phyloP scores from a whole-genome alignment of 1,284 basidiomycete genomes.

The Marasmius oreades region DNA sequence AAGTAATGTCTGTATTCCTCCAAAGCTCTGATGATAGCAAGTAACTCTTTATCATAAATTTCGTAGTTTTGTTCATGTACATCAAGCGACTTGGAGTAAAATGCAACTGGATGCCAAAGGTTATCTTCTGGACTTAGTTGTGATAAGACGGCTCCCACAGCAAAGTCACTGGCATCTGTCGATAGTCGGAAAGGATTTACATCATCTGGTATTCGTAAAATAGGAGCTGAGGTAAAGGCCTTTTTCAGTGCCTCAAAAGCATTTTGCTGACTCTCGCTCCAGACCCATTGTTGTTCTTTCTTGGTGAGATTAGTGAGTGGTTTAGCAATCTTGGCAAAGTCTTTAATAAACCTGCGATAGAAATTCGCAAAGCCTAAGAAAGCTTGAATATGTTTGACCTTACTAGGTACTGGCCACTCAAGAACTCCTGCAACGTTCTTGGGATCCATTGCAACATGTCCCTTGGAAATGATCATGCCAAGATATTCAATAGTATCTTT shows the following conservation, averaged over 20 bases:
- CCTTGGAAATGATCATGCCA: constrained; percentile 26
- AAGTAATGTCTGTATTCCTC: constrained; percentile 29
- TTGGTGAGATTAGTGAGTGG: constrained; percentile 20
- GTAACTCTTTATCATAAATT: constrained; percentile 9
- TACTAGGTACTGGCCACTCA: constrained; percentile 27
- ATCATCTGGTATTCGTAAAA: no score
- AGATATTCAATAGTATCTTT: constrained; percentile 26
- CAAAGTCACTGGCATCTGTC: no score
- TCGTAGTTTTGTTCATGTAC: constrained; percentile 4
- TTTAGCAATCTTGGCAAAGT: constrained; percentile 24
- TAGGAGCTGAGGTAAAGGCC: no score
- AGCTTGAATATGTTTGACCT: constrained; percentile 22
- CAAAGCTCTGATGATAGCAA: constrained; percentile 5
- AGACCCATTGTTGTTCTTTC: constrained; percentile 16
- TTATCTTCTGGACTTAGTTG: neutral
- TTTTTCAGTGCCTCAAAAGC: no score
- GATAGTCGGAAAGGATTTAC: no score
- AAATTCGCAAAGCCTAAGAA: constrained; percentile 36
- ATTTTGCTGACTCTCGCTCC: neutral
- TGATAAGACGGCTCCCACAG: no score
- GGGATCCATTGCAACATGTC: constrained; percentile 27
- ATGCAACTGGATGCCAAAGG: neutral
- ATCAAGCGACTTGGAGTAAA: neutral
- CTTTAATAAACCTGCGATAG: constrained; percentile 31
- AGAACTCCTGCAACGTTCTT: constrained; percentile 26